Evolutionary conservation across 2,329 filamentous ascomycete species (phyloP), one percentile per base, ranked within the genome.

Genomic region (Chrysoporthe deuterocubensis): DNA sequence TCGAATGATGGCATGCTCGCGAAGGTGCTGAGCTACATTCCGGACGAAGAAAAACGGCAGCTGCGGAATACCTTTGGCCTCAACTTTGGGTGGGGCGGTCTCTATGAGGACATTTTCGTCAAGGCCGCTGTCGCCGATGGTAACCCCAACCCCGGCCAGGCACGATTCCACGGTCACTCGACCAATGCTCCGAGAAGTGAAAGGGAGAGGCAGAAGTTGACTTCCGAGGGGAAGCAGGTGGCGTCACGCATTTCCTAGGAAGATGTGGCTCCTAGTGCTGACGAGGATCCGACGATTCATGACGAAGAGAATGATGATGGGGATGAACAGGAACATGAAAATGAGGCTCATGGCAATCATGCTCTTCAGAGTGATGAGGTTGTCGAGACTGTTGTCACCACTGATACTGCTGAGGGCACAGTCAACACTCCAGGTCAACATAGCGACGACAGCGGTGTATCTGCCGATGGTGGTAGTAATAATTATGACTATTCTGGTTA

Each of bases 151-250:
- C 79, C 79, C 0, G 81, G 81, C n/a, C 43, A 62, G 9, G 80
- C 78, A 2, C 81, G 81, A 26, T 83, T 83, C 72, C 78, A 75
- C 16, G 81, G 81, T 6, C 57, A 32, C n/a, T 57, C 61, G 48
- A 73, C 70, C 13, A 59, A 60, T 21, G 26, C 26, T 34, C 43
- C 43, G 0, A 65, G 4, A n/a, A 72, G 65, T 9, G 57, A 64
- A 46, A 37, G 11, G 4, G 61, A 61, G 60, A 44, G 18, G 11
- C 13, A 16, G n/a, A 56, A 26, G 37, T 44, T 18, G n/a, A 68
- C 44, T 52, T 57, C 40, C 68, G 52, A 65, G 60, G 69, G 50
- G 57, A 64, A 65, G 48, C 65, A 65, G 57, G 42, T 54, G 14
- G 57, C 11, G 50, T 64, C 37, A 34, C 57, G n/a, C 40, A 56